A percentile compares a stretch with the other conserved stretches of the same genome.
These are phyloP conservation scores for Talaromyces nanjingensis DNA, from an alignment of 495 filamentous ascomycete genomes.

Conservation along the genomic window DNA sequence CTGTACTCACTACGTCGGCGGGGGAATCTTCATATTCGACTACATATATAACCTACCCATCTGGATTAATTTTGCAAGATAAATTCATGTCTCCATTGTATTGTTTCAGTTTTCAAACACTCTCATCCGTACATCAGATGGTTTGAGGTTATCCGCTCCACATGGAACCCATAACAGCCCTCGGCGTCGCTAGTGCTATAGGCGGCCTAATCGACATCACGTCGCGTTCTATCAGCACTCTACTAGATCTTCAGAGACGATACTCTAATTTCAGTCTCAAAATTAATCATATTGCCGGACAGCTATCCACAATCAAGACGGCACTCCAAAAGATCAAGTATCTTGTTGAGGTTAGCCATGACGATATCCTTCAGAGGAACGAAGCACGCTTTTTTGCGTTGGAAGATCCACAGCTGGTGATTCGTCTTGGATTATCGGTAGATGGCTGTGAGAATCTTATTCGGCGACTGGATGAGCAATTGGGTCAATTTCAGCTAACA, in stretches of 20 bases:
- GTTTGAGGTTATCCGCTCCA: too few species aligned
- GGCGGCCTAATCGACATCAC: neutral
- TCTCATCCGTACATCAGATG: too few species aligned
- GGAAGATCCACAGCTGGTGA: conserved; percentile 1
- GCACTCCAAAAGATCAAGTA: conserved; percentile 15
- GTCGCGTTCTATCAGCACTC: neutral
- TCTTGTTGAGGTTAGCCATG: conserved; percentile 6
- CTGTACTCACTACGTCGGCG: too few species aligned
- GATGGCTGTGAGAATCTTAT: conserved; percentile 12
- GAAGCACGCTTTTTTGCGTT: neutral
- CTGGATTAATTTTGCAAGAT: too few species aligned
- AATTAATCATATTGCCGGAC: conserved; percentile 11
- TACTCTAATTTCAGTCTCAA: neutral
- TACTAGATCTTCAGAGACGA: neutral
- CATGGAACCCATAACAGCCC: too few species aligned
- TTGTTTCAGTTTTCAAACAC: too few species aligned
- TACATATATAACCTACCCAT: too few species aligned
- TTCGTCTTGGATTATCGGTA: conserved; percentile 10
- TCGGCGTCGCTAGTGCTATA: neutral
- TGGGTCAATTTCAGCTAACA: conserved; percentile 4
- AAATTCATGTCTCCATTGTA: too few species aligned
- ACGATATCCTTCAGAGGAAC: neutral
- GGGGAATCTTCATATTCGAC: too few species aligned
- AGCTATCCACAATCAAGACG: conserved; percentile 15
- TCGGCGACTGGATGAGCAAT: conserved; percentile 7